Conservation (phyloP, 352 stramenopile species). For the Peronosclerospora sorghi region DNA sequence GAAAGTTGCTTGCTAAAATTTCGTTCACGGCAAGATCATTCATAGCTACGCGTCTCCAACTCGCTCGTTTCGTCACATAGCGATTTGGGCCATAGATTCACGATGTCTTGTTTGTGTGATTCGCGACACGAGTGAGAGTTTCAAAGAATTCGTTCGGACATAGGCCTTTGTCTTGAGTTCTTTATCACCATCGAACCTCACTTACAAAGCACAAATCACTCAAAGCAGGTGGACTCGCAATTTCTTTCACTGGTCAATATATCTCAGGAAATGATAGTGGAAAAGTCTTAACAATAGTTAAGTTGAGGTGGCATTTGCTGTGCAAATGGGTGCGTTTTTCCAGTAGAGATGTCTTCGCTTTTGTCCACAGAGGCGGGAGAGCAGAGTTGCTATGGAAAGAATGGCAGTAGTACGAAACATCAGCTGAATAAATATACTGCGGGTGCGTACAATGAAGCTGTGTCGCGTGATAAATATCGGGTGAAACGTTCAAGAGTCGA, state of each 20-base stretch:
- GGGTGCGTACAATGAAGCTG: conserved; percentile 61
- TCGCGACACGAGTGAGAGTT: conserved; percentile 49
- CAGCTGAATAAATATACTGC: conserved; percentile 50
- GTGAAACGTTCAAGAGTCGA: conserved; percentile 37
- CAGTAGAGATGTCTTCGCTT: conserved; percentile 43
- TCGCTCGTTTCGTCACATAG: conserved; percentile 22
- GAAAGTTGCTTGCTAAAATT: conserved; percentile 65
- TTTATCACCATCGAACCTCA: conserved; percentile 28
- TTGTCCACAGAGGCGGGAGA: conserved; percentile 50
- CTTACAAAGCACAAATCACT: conserved; percentile 68
- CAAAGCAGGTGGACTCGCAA: conserved; percentile 41
- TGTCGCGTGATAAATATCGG: conserved; percentile 57
- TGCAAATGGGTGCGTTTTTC: conserved; percentile 43
- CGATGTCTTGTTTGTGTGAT: conserved; percentile 39
- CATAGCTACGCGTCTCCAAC: conserved; percentile 17
- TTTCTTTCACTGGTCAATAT: conserved; percentile 33
- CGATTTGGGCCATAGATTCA: conserved; percentile 27
- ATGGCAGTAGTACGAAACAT: conserved; percentile 27
- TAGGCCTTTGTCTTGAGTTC: conserved; percentile 40
- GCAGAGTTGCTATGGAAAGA: conserved; percentile 47
- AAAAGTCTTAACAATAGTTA: conserved; percentile 56
- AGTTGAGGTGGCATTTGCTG: conserved; percentile 66
- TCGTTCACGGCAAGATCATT: conserved; percentile 53
- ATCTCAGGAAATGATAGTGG: conserved; percentile 47
- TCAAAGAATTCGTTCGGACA: conserved; percentile 79